phyloP scores from a whole-genome alignment of 1,139 yeast species.

The Pichia sp. region DNA sequence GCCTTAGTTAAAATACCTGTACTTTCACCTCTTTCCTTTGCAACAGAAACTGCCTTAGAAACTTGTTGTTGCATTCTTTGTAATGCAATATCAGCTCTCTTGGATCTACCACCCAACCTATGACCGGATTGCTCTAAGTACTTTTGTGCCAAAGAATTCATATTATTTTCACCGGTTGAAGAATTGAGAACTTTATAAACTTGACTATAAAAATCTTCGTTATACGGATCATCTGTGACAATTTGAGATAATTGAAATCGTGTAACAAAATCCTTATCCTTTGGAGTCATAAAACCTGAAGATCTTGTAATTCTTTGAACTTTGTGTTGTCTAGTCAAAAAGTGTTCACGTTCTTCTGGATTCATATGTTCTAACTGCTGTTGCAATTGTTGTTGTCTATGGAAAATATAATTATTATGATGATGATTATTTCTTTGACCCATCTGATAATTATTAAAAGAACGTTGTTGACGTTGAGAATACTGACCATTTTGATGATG shows the following conservation, averaged over 20 bases:
- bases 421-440: conserved; percentile 8
- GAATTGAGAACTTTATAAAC: conserved; percentile 78
- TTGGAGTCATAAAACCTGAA: conserved; percentile 93
- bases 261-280: conserved; percentile 92
- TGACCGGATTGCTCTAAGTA: conserved; percentile 91
- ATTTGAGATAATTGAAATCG: conserved; percentile 91
- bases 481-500: background rate
- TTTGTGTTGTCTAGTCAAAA: conserved; percentile 69
- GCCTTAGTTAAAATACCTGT: conserved; percentile 56
- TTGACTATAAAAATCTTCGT: conserved; percentile 94
- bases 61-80: conserved; percentile 99
- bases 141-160: conserved; percentile 83
- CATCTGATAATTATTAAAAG: conserved; percentile 9
- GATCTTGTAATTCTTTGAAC: conserved; percentile 73
- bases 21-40: conserved; percentile 81
- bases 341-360: conserved; percentile 49
- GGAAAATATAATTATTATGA: conserved; percentile 13
- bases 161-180: conserved; percentile 25
- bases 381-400: conserved; percentile 23
- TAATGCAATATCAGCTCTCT: conserved; percentile 89
- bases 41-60: conserved; percentile 91
- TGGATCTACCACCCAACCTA: conserved; percentile 78
- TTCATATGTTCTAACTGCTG: conserved; percentile 34
- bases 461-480: background rate
- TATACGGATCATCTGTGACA: conserved; percentile 95